Base-by-base conservation (phyloP, 2,329 filamentous ascomycete species). In the Xylariales sp. region DNA sequence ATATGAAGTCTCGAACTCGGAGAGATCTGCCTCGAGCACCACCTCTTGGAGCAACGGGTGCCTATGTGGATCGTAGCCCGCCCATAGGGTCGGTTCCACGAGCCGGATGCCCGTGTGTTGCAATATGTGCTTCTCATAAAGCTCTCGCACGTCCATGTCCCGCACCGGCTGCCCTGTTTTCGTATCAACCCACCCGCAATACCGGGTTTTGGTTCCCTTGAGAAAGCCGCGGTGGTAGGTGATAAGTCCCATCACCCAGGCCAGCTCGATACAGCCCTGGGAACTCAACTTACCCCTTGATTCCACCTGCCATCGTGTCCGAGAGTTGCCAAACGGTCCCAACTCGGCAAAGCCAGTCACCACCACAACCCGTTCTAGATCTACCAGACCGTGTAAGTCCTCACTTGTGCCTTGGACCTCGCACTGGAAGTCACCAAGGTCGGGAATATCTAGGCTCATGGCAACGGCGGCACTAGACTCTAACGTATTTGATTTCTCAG, bases 241-340 rank as follows among this genome's bases (percentile, higher is more conserved):
- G 60, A 85, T 84, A 33, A 85, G 68, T 44, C 81, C 81, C 75
- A 83, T 85, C 55, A 85, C 76, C 81, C 81, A 85, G 7, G 81
- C 81, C 76, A 85, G 81, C 56, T 86, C 82, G 30, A 84, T 71
- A 46, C 77, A 84, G 7, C 81, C 81, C 52, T 84, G 79, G n/a
- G 83, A 67, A 2, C 77, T 82, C 59, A 85, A 83, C 41, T 81
- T 66, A 50, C 80, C 81, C 43, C 77, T 71, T 8, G 77, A 72
- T 55, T 86, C 81, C 77, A 85, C 84, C 62, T 86, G 78, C 81
- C 81, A 86, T 32, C 81, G 74, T 13, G 80, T 84, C 44, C 82
- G 72, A 8, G 80, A 79, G 61, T 82, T 84, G 62, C 81, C 81
- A 76, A 78, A 84, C 2, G 81, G 81, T 14, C 69, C 58, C 20